Evolutionary conservation across 1,284 basidiomycete species (phyloP).

Genomic region (Trametes versicolor): DNA sequence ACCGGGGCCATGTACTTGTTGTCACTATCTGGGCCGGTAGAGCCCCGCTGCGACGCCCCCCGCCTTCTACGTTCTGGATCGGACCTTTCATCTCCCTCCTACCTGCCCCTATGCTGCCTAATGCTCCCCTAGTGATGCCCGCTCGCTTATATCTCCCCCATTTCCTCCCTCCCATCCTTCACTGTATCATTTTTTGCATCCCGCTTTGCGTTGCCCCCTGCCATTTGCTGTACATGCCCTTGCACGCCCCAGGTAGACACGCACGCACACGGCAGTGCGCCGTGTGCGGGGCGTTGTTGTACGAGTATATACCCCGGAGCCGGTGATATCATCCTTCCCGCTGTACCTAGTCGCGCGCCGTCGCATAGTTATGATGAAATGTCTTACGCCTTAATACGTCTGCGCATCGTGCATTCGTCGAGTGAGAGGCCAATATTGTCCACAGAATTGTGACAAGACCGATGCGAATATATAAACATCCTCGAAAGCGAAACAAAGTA

Average conservation of each 20-base stretch:
- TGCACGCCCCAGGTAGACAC: conserved; percentile 28
- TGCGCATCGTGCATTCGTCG: not conserved
- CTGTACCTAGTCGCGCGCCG: conserved; percentile 25
- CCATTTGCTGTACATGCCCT: conserved; percentile 21
- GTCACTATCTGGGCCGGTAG: conserved; percentile 24
- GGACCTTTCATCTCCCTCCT: conserved; percentile 19
- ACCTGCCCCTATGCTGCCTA: conserved; percentile 23
- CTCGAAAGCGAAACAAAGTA: conserved; percentile 21
- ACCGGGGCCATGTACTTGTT: conserved; percentile 31
- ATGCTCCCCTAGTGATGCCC: conserved; percentile 12
- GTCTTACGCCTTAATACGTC: conserved; percentile 12
- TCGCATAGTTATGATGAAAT: conserved; percentile 9
- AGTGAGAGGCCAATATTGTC: not conserved
- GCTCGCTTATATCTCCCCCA: not conserved
- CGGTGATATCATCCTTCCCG: conserved; percentile 26
- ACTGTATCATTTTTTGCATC: conserved; percentile 14
- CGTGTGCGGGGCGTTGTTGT: conserved; percentile 33
- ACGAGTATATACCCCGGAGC: conserved; percentile 27
- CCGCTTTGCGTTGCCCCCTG: conserved; percentile 12
- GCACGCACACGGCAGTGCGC: conserved; percentile 24
- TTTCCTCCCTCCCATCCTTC: not conserved
- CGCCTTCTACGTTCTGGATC: conserved; percentile 6
- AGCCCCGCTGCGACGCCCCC: conserved; percentile 24
- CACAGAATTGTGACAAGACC: not conserved
- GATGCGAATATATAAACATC: conserved; percentile 15